Conservation (phyloP, 163 green algal genomes). For the Coccomyxa subellipsoidea region DNA sequence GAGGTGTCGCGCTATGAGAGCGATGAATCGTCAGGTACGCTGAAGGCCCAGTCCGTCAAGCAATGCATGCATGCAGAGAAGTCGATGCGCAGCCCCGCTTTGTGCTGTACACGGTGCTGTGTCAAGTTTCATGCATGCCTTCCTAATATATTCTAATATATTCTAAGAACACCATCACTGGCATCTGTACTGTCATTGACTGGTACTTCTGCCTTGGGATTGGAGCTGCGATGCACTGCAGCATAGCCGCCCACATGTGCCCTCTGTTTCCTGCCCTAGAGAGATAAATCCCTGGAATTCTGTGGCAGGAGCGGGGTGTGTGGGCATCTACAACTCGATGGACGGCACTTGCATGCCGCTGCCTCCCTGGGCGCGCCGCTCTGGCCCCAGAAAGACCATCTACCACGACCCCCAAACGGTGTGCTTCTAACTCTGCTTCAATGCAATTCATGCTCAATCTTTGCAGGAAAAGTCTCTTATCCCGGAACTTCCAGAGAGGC, state of each 20-base stretch:
- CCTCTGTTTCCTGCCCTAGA: not conserved
- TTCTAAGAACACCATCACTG: too few relatives aligned
- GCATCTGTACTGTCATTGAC: too few relatives aligned
- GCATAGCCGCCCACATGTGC: not conserved
- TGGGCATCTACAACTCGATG: constrained; percentile 38
- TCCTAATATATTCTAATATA: too few relatives aligned
- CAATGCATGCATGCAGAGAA: not conserved
- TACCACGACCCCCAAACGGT: constrained; percentile 83
- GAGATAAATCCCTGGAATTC: not conserved
- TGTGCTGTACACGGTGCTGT: too few relatives aligned
- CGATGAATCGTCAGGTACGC: constrained; percentile 55
- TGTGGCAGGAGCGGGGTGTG: not conserved
- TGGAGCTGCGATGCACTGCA: not conserved
- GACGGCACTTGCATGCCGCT: constrained; percentile 69
- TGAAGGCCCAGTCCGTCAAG: not conserved
- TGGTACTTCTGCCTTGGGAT: too few relatives aligned
- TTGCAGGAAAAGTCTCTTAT: too few relatives aligned
- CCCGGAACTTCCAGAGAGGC: too few relatives aligned
- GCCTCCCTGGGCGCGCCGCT: constrained; percentile 76
- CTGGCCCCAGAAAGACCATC: constrained; percentile 80
- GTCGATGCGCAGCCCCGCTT: too few relatives aligned
- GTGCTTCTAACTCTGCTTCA: too few relatives aligned
- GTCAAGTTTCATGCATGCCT: too few relatives aligned
- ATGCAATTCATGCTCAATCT: too few relatives aligned
- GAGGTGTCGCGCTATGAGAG: constrained; percentile 77